Base-by-base conservation (phyloP, 129 eudicot species). In the Artemisia tridentata region DNA sequence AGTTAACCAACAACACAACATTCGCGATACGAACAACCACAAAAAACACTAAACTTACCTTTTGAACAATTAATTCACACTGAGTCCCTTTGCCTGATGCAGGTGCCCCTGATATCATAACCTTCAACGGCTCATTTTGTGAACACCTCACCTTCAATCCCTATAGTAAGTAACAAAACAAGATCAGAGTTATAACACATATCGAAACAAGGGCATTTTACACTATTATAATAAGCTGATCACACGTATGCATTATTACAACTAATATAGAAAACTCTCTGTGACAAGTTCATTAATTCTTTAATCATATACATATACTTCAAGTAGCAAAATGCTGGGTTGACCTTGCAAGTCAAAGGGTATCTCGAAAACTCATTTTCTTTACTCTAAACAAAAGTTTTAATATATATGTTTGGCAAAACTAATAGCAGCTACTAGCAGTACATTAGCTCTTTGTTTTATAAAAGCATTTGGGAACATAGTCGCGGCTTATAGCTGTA, bases 61-160 rank as follows among this genome's bases (percentile, higher is more conserved):
- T 84, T 68, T 92, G 69, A 64, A 83, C 95, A 72, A 92, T 92
- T 88, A 88, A 47, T 81, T 92, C 93, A 65, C 98, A 92, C 29
- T 86, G 98, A 61, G 98, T 92, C 80, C 98, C 98, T 88, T 92
- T 92, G 46, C 96, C 98, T 54, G 98, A 88, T 57, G 98, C 98
- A 19, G 96, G 98, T 14, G 98, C 98, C 63, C 98, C 96, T 41
- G 98, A 92, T 69, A 92, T 92, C 96, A 92, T 88, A 76, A 92
- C 95, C 80, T 85, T 92, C 68, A 88, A 60, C 11, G 96, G 98
- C 79, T 81, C 95, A 72, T 66, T 81, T 79, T 75, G 76, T n/a
- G 89, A 77, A 73, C 88, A 86, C 45, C 63, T 49, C 19, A 92
- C 82, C 63, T 57, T 20, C 34, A 57, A 29, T 20, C 63, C 63